These are phyloP conservation scores for Solanum pimpinellifolium DNA, from an alignment of 257 asterid genomes.

Conservation along the genomic window DNA sequence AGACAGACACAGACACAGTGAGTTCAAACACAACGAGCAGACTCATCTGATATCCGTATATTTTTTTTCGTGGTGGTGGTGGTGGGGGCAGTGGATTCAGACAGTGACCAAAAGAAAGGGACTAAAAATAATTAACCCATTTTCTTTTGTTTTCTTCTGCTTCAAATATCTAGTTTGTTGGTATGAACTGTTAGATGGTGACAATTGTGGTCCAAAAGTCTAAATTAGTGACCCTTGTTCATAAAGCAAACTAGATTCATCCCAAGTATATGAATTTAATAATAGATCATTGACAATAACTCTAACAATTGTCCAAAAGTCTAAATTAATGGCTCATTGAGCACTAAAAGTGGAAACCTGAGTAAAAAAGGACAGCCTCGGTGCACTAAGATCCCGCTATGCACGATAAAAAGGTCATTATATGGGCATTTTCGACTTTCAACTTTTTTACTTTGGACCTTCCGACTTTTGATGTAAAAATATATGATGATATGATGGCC, in stretches of 20 bases:
- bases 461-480: too few relatives aligned
- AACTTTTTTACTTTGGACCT: not conserved
- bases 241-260: not conserved
- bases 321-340: not conserved
- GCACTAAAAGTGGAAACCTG: not conserved
- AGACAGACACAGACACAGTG: too few relatives aligned
- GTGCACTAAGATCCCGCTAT: not conserved
- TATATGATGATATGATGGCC: not conserved
- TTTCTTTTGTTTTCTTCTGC: not conserved
- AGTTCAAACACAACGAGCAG: too few relatives aligned
- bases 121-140: not conserved
- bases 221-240: not conserved
- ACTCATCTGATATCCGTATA: too few relatives aligned
- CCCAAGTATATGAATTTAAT: not conserved
- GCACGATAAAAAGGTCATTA: not conserved
- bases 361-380: not conserved
- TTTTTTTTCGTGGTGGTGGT: not conserved
- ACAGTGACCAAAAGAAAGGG: not conserved
- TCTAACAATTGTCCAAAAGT: not conserved
- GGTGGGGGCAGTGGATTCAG: not conserved
- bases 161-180: not conserved
- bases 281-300: not conserved
- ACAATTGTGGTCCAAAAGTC: not conserved
- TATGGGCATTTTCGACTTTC: not conserved
- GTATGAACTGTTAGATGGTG: not conserved